These are phyloP conservation scores for Groenewaldozyma tartarivorans DNA, from an alignment of 805 yeast species.

Conservation along the genomic window DNA sequence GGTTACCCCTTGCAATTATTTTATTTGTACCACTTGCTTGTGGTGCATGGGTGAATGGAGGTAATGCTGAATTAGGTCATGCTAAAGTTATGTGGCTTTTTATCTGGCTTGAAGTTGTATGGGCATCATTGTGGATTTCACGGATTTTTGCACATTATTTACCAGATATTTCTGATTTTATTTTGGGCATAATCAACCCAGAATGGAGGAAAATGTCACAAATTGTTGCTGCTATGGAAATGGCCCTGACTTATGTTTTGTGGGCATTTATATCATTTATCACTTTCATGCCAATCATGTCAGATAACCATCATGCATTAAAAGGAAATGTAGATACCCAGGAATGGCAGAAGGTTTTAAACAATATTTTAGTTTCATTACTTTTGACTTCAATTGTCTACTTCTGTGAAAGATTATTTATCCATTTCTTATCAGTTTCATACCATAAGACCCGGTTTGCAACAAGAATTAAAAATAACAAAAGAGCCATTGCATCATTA, in stretches of 20 bases:
- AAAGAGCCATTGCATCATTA: slow-evolving; percentile 23
- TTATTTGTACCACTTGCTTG: slow-evolving; percentile 30
- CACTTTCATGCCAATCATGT: slow-evolving; percentile 27
- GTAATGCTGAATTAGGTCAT: slow-evolving; percentile 24
- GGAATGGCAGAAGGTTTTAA: slow-evolving; percentile 28
- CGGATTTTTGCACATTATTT: slow-evolving; percentile 27
- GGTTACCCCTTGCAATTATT: slow-evolving; percentile 30
- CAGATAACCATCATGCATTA: slow-evolving; percentile 21
- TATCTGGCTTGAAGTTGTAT: slow-evolving; percentile 32
- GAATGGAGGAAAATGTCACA: slow-evolving; percentile 23
- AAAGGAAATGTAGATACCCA: slow-evolving; percentile 15
- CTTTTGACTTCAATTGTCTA: slow-evolving; percentile 28
- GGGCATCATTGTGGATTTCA: slow-evolving; percentile 30
- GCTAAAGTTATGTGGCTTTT: slow-evolving; percentile 30
- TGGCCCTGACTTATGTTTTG: slow-evolving; percentile 25
- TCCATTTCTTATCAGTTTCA: slow-evolving; percentile 30
- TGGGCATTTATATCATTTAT: slow-evolving; percentile 30
- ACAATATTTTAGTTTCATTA: slow-evolving; percentile 29
- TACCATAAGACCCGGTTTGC: slow-evolving; percentile 33
- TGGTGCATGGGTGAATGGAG: slow-evolving; percentile 28
- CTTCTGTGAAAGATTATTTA: slow-evolving; percentile 28
- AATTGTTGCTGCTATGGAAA: slow-evolving; percentile 27
- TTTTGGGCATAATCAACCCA: slow-evolving; percentile 27
- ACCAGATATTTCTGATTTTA: slow-evolving; percentile 22
- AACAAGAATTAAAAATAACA: slow-evolving; percentile 28